Base-by-base conservation (phyloP, 495 filamentous ascomycete species). In the Daldinia bambusicola region DNA sequence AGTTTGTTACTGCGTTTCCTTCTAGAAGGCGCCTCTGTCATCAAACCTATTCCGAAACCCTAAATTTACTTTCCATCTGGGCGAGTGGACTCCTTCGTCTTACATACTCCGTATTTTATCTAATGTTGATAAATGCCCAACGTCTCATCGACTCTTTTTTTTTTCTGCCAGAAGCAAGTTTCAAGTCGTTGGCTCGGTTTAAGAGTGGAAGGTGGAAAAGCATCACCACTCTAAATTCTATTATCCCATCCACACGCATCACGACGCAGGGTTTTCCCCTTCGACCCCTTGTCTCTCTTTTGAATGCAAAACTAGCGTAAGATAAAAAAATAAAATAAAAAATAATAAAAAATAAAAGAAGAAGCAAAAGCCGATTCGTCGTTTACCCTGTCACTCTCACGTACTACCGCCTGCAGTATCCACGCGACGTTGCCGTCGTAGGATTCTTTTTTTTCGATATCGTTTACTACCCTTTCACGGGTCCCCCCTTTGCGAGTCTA, bases 191-290 rank as follows among this genome's bases (percentile, higher is more conserved):
- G 26, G 26, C 3, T 69, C 57, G 70, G 70, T 62, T 63, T 36
- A 52, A 16, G 53, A 37, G 55, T 59, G 37, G 56, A 41, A 62
- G 36, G 37, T 55, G 31, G 31, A 57, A 56, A 40, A 61, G 55
- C 62, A 50, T 43, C 53, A 40, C 31, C 16, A 36, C 52, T n/a
- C 31, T 34, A 50, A 55, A 55, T 63, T 68, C 65, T 55, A 51
- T 69, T 61, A 73, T 69, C 69, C 70, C 50, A 66, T 73, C 62
- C 57, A 69, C 67, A 61, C 70, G 66, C 70, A 62, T 69, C 66
- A 73, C 66, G 61, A 69, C 58, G 65, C 65, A 69, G 56, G 61
- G 62, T 58, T 62, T 53, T 10, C 50, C 45, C 34, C 37, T 61
- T 68, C 55, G 32, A 20, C 50, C 61, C 66, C 66, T 61, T 73